Evolutionary conservation across 2,329 filamentous ascomycete genomes (phyloP), one percentile per base, ranked within the genome.

Genomic region (Epichloe elymi): DNA sequence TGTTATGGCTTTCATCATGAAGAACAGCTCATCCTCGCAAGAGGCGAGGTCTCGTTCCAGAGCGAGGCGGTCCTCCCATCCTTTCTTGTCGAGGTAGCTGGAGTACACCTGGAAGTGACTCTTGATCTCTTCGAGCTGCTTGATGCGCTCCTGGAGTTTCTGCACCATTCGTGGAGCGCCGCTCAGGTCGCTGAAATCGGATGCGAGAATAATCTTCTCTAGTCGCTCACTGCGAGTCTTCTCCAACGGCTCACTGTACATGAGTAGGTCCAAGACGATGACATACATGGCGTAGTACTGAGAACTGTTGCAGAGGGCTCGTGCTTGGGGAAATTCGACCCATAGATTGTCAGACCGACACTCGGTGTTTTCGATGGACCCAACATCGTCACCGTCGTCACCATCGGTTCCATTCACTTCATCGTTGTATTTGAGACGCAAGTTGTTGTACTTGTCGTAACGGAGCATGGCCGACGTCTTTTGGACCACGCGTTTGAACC

Each of bases 1-100:
- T 1, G 93, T 98, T 64, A 98, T 98, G 39, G 93, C 94, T 62
- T 98, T 97, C 93, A 98, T 97, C 74, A 98, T 86, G 70, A 98
- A 98, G 75, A 98, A 99, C 8, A 99, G 70, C 66, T 99, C 94
- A 61, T 98, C 93, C 65, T 97, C 93, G 61, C 88, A 96, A 19
- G 82, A 82, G 10, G 88, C 80, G 48, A 98, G 73, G 63, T 98
- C 93, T 48, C 86, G 84, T 63, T 98, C 93, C 42, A 99, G 76
- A n/a, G 83, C 72, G 53, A 96, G 74, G 36, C 89, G 81, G 63
- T 97, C 91, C 62, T 93, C 82, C 90, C 91, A 97, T 14, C 90
- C 90, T 61, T 86, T 82, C 60, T 83, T 83, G 66, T 97, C 91
- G 26, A 98, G 76, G 54, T 86, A 86, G 60, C 85, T 86, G 36